phyloP scores from a whole-genome alignment of 192 early-diverging fungal genomes.

The Linnemannia exigua region DNA sequence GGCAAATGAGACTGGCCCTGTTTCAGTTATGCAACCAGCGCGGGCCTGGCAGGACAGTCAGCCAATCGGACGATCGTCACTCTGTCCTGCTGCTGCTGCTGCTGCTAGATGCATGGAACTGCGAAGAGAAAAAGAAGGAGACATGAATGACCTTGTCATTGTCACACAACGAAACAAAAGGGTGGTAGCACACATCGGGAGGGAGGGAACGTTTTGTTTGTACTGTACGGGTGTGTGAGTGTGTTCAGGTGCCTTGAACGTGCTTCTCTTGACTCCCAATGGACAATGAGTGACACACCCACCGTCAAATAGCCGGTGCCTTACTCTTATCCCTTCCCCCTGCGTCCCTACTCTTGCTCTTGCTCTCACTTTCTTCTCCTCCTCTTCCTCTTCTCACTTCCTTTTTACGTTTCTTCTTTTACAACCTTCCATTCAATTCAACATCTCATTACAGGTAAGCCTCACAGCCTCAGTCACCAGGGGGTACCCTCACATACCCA shows the following conservation, averaged over 20 bases:
- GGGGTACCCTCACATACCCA: background rate
- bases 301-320: conserved; percentile 3
- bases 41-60: conserved; percentile 2
- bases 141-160: background rate
- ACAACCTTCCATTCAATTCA: background rate
- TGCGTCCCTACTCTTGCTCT: background rate
- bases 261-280: background rate
- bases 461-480: background rate
- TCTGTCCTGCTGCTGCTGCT: background rate
- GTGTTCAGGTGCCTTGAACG: conserved; percentile 7
- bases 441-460: conserved; percentile 11
- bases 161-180: background rate
- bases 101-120: background rate
- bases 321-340: conserved; percentile 6
- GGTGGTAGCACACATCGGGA: background rate
- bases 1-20: background rate
- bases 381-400: background rate
- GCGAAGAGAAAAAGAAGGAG: background rate
- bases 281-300: background rate
- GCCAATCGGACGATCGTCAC: background rate
- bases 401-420: background rate
- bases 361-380: background rate
- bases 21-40: conserved; percentile 1
- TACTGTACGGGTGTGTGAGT: background rate
- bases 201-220: background rate